Evolutionary conservation across 1,284 basidiomycete genomes (phyloP), one percentile per base, ranked within the genome.

Genomic region (Ceratobasidium sp.): DNA sequence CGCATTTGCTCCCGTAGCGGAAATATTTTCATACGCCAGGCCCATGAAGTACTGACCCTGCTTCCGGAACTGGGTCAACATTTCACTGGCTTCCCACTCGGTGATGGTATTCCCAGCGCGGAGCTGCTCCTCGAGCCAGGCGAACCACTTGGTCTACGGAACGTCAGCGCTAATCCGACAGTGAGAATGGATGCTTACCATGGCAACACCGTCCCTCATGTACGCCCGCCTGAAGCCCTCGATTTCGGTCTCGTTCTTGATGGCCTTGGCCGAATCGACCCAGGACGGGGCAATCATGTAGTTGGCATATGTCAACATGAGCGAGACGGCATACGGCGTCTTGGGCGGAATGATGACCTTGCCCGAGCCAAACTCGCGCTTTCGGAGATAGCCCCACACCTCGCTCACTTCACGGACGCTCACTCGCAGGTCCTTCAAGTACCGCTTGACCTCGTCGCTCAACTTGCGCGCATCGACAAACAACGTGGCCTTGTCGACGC

Each of bases 21-120:
- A 94, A 73, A 98, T 98, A 71, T 93, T 96, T 75, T 93, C 91
- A 75, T 98, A 98, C 1, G 95, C 94, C 27, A 95, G 86, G 15
- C 94, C 93, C 87, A 89, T 88, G 77, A 90, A 97, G 76, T 88
- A 80, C 78, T 89, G 88, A 73, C 88, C 86, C 75, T 86, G 83
- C 73, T 87, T 82, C 68, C 96, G 84, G 78, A 87, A 96, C 75
- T 90, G 86, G 1, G 90, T 93, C 69, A 98, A 80, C 67, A 91
- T 85, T 77, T 89, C 90, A 0, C 89, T 93, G 2, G 95, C 96
- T 74, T 96, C 91, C 80, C 90, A 98, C 79, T 99, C 96, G 15
- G 91, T 92, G 70, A 98, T 88, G 54, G 78, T 75, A 71, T 90
- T 85, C 72, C 91, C 91, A 69, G 89, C 83, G 25, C 81, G 77